These are phyloP conservation scores for Kickxella alabastrina DNA, from an alignment of 192 early-diverging fungal genomes.

Conservation along the genomic window DNA sequence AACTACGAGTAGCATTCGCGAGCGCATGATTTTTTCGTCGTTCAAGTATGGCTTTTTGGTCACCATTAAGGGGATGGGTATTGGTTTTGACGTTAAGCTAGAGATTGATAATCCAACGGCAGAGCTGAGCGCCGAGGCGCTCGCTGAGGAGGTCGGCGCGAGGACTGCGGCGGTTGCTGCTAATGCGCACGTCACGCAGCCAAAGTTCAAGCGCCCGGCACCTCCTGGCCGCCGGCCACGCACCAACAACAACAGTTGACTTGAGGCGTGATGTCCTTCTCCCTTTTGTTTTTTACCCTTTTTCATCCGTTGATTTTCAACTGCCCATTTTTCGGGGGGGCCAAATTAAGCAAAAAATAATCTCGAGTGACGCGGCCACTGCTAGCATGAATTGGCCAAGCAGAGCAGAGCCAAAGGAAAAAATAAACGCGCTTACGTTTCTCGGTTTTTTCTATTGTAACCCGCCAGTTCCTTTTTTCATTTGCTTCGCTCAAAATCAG, in stretches of 20 bases:
- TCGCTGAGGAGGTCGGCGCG: slow-evolving; percentile 53
- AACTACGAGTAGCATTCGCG: slow-evolving; percentile 70
- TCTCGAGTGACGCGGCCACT: slow-evolving; percentile 7
- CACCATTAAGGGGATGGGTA: slow-evolving; percentile 53
- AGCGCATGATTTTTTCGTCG: slow-evolving; percentile 89
- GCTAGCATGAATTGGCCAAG: too few species aligned
- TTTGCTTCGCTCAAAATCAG: not conserved
- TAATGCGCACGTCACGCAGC: slow-evolving; percentile 13
- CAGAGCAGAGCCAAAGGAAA: too few species aligned
- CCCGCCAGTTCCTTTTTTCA: not conserved
- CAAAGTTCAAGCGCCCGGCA: slow-evolving; percentile 39
- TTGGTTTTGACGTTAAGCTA: slow-evolving; percentile 62
- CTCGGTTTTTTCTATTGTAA: not conserved
- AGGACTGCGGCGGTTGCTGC: not conserved
- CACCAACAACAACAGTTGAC: not conserved
- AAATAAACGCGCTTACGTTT: not conserved
- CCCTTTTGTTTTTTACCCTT: not conserved
- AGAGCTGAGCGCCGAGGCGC: slow-evolving; percentile 55
- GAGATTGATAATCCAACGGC: slow-evolving; percentile 58
- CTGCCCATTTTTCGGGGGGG: not conserved
- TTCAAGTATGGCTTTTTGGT: slow-evolving; percentile 61
- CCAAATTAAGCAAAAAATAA: too few species aligned
- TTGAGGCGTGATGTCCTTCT: too few species aligned
- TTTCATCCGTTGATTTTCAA: not conserved
- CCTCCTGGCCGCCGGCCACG: slow-evolving; percentile 44